Base-by-base conservation (phyloP, 176 grass and related monocot species). In the Carex pumila region DNA sequence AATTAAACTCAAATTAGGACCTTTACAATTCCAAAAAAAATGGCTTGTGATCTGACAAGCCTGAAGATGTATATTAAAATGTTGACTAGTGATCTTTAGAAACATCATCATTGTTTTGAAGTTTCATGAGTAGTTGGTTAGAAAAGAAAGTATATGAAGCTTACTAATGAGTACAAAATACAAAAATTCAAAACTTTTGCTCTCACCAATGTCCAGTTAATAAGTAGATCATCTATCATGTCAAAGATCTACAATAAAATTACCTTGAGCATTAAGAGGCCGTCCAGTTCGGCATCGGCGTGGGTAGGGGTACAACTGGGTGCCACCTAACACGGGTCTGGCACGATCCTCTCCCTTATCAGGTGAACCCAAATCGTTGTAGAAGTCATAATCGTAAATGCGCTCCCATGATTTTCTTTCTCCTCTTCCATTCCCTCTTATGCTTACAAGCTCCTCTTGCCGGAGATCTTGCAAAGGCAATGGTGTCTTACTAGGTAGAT, bases 321-420 rank as follows among this genome's bases (percentile, higher is more conserved):
- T 88, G 65, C 96, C 96, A 4, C 96, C 96, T 13, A 99, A 70
- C 15, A 93, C 86, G 0, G 93, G 91, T 8, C 96, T 90, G 12
- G 12, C 84, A 14, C 88, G 96, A 0, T 88, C 86, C 17, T 86
- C 18, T 50, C 64, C 88, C 17, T 81, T 84, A 7, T 95, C 93
- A 1, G 91, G 91, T 49, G 88, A 67, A 80, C 96, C 93, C 6
- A 99, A 92, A 79, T 95, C 96, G 30, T 95, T 95, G 88, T 99
- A 99, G 60, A 12, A 58, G 72, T 95, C 93, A 41, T 84, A 99
- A 79, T 99, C 96, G 15, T 94, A 95, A 61, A 99, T 11, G 11
- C 93, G 85, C 12, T 99, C 96, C 93, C 96, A 99, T 25, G 91
- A 79, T 85, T 89, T 93, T 60, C 85, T 85, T 61, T 99, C 91